Evolutionary conservation across 805 yeast species (phyloP).

Genomic region (Hanseniaspora guilliermondii): DNA sequence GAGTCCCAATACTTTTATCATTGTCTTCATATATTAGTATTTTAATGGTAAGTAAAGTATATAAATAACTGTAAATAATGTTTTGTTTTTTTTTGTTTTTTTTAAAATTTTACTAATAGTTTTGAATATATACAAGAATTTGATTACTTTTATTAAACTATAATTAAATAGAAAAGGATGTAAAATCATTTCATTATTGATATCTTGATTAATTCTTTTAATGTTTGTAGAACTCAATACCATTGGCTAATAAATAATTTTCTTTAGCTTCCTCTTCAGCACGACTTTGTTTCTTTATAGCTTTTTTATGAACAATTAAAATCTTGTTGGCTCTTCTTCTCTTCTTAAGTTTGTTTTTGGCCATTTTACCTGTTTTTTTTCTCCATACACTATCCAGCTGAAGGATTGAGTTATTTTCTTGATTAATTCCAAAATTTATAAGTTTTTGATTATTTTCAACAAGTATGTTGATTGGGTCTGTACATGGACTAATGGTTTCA

Average conservation of each 20-base stretch:
- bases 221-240: constrained; percentile 9
- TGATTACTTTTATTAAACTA: not conserved
- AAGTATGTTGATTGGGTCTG: not conserved
- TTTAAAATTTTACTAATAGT: not conserved
- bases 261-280: constrained; percentile 4
- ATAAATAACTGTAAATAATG: not conserved
- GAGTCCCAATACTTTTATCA: too few relatives aligned
- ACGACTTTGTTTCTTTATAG: constrained; percentile 21
- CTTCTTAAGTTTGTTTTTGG: constrained; percentile 92
- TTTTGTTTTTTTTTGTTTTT: not conserved
- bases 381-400: constrained; percentile 58
- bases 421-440: not conserved
- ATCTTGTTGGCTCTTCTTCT: constrained; percentile 90
- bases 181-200: too few relatives aligned
- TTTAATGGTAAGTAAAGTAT: not conserved
- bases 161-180: too few relatives aligned
- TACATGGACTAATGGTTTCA: not conserved
- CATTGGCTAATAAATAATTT: constrained; percentile 6
- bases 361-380: constrained; percentile 89
- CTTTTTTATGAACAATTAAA: constrained; percentile 54
- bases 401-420: not conserved
- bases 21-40: too few relatives aligned
- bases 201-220: too few relatives aligned
- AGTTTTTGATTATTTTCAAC: not conserved
- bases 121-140: not conserved